Percentiles rank a stretch among this genome's conserved stretches.
These are phyloP conservation scores for Penicillium pancosmium DNA, from an alignment of 495 filamentous ascomycete genomes.

Conservation along the genomic window DNA sequence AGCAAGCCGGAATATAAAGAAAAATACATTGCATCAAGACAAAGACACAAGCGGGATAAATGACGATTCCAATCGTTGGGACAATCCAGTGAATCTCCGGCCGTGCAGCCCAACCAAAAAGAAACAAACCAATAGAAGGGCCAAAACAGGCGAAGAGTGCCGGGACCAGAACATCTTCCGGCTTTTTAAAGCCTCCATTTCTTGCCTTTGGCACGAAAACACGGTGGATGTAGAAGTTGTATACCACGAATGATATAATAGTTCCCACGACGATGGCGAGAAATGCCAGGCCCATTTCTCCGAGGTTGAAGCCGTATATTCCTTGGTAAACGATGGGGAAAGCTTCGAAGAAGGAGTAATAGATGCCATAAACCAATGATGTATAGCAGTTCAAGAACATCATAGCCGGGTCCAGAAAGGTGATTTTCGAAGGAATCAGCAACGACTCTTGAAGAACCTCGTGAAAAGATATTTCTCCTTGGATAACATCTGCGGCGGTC, in stretches of 20 bases:
- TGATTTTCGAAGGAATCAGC: constrained; percentile 13
- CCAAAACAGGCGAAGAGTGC: constrained; percentile 56
- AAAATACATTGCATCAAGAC: constrained; percentile 58
- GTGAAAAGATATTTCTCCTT: constrained; percentile 25
- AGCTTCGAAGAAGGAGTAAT: constrained; percentile 56
- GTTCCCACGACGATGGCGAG: constrained; percentile 44
- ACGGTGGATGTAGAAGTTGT: constrained; percentile 14
- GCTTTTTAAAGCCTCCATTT: constrained; percentile 35
- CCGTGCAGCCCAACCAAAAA: constrained; percentile 63
- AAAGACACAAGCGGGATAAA: constrained; percentile 51
- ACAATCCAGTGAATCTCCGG: constrained; percentile 56
- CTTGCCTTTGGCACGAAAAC: constrained; percentile 4
- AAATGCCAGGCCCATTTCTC: constrained; percentile 45
- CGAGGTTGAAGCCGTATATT: constrained; percentile 49
- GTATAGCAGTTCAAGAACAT: constrained; percentile 53
- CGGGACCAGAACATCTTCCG: constrained; percentile 48
- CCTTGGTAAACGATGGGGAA: constrained; percentile 52
- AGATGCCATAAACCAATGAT: constrained; percentile 50
- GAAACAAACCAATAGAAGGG: constrained; percentile 58
- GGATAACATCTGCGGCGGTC: constrained; percentile 36
- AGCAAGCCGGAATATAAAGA: constrained; percentile 53
- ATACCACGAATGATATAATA: constrained; percentile 6
- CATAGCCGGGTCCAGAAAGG: constrained; percentile 47
- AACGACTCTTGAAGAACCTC: constrained; percentile 21
- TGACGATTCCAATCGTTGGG: constrained; percentile 58